Evolutionary conservation across 1,284 basidiomycete species (phyloP).

Genomic region (Fomitopsis betulina): DNA sequence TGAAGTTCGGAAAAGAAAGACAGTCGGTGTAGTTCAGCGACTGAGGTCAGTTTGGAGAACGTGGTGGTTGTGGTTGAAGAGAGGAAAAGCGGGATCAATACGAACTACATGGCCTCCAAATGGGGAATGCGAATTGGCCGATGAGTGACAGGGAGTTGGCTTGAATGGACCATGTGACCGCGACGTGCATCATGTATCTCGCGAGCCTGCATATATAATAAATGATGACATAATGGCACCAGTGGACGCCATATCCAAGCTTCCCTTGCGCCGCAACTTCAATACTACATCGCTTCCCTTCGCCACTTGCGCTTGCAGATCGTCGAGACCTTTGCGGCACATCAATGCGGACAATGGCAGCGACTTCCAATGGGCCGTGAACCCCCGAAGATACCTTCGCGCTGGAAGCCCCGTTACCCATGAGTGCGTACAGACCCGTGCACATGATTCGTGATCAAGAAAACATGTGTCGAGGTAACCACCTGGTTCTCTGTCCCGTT

Average conservation of each 20-base stretch:
- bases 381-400: slow-evolving; percentile 23
- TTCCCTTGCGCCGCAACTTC: too few species aligned
- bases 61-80: not conserved
- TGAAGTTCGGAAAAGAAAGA: too few species aligned
- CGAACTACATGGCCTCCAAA: not conserved
- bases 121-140: not conserved
- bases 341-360: too few species aligned
- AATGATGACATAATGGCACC: not conserved
- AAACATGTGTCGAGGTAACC: slow-evolving; percentile 17
- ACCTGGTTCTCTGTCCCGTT: not conserved
- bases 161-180: not conserved
- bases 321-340: too few species aligned
- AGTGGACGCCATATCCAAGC: not conserved
- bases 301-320: too few species aligned
- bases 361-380: slow-evolving; percentile 32
- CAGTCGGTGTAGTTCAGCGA: too few species aligned
- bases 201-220: not conserved
- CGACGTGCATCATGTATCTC: not conserved
- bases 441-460: slow-evolving; percentile 25
- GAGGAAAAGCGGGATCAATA: not conserved
- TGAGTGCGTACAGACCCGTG: slow-evolving; percentile 20
- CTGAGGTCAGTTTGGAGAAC: not conserved
- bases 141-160: not conserved
- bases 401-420: too few species aligned
- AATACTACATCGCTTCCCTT: too few species aligned